phyloP scores from a whole-genome alignment of 148 eudicot genomes.

The Cornus kousa region DNA sequence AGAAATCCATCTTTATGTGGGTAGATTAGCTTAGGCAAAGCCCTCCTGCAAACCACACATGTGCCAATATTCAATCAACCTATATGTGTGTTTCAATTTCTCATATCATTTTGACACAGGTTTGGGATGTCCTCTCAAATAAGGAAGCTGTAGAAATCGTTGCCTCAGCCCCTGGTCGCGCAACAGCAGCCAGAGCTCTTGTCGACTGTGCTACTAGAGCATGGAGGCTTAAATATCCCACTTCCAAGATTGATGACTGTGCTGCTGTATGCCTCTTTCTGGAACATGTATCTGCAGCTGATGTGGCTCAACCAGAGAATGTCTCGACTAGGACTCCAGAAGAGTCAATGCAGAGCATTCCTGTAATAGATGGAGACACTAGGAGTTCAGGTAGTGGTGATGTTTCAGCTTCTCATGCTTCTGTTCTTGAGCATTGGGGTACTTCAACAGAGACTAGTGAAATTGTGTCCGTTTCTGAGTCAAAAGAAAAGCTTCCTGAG shows the following conservation, averaged over 20 bases:
- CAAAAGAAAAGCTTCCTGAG: constrained; percentile 16
- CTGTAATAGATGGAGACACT: constrained; percentile 7
- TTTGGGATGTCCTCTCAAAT: constrained; percentile 75
- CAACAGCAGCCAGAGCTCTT: constrained; percentile 59
- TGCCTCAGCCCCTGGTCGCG: constrained; percentile 52
- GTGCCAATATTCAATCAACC: background rate
- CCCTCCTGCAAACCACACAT: background rate
- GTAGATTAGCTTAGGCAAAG: background rate
- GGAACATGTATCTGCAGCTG: constrained; percentile 20
- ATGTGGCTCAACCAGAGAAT: constrained; percentile 13
- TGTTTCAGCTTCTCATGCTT: constrained; percentile 10
- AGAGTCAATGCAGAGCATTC: constrained; percentile 8
- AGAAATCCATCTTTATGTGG: background rate
- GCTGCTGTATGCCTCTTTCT: constrained; percentile 53
- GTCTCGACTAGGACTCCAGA: constrained; percentile 1
- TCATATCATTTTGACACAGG: constrained; percentile 30
- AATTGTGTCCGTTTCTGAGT: constrained; percentile 40
- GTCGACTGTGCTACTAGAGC: constrained; percentile 62
- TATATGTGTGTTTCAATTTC: background rate
- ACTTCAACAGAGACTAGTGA: constrained; percentile 21
- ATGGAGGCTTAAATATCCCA: constrained; percentile 63
- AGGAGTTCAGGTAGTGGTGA: constrained; percentile 7
- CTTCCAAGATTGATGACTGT: constrained; percentile 59
- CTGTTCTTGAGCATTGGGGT: constrained; percentile 17
- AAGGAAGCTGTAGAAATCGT: constrained; percentile 62